Evolutionary conservation across 345 rosid species (phyloP).

Genomic region (Aethionema arabicum): DNA sequence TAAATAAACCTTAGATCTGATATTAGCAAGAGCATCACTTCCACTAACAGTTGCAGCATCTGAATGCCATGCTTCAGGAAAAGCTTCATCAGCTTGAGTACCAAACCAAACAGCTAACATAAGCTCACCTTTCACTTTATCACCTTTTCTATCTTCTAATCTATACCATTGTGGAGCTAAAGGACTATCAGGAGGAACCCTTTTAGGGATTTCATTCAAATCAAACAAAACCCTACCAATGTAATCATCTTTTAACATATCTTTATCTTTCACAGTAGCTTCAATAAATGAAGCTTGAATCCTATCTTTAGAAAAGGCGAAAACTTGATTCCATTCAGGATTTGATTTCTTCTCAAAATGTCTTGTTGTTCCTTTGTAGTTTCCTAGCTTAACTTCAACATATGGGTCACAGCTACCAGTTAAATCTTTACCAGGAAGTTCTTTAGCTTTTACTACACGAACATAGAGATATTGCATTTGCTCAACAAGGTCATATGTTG

Average conservation of each 20-base stretch:
- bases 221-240: conserved; percentile 71
- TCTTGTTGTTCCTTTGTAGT: conserved; percentile 75
- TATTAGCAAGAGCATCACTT: conserved; percentile 52
- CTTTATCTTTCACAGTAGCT: conserved; percentile 76
- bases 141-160: conserved; percentile 64
- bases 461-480: conserved; percentile 96
- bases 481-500: conserved; percentile 93
- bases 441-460: conserved; percentile 88
- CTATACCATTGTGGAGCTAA: conserved; percentile 97
- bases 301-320: conserved; percentile 91
- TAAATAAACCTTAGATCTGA: conserved; percentile 84
- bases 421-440: conserved; percentile 70
- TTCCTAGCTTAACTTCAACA: conserved; percentile 84
- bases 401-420: conserved; percentile 91
- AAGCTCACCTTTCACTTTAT: conserved; percentile 69
- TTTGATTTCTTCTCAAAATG: conserved; percentile 91
- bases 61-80: conserved; percentile 96
- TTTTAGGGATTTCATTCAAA: conserved; percentile 73
- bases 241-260: conserved; percentile 66
- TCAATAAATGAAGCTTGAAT: conserved; percentile 79
- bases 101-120: conserved; percentile 99
- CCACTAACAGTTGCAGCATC: conserved; percentile 74
- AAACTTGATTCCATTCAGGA: conserved; percentile 90
- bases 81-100: conserved; percentile 96
- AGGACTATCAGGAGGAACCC: conserved; percentile 96